Conservation (phyloP, 176 grass and related monocot species). For the bread wheat (Triticum aestivum) region DNA sequence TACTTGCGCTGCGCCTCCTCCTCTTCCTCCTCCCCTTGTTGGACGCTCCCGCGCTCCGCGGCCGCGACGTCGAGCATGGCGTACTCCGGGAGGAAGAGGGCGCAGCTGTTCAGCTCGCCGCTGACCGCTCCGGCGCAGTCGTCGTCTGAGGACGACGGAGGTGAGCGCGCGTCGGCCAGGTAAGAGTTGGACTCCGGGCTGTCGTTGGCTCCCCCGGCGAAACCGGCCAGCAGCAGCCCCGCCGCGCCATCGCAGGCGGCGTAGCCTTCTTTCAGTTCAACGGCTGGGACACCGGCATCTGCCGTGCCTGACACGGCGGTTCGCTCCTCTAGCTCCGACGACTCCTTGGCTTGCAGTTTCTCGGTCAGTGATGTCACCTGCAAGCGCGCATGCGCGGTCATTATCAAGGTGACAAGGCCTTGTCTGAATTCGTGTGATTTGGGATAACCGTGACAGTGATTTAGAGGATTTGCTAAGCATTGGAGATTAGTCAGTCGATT, state of each 20-base stretch:
- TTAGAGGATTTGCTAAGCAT: background rate
- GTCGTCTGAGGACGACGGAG: slow-evolving; percentile 50
- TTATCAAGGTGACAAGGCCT: background rate
- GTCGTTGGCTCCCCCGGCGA: slow-evolving; percentile 22
- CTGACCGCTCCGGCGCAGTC: slow-evolving; percentile 26
- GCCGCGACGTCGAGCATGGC: background rate
- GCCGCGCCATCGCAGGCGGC: background rate
- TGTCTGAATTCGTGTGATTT: background rate
- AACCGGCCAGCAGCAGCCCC: background rate
- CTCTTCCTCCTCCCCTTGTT: background rate
- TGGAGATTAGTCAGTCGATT: background rate
- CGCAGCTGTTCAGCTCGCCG: slow-evolving; percentile 25
- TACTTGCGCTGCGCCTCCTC: background rate
- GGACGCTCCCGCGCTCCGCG: background rate
- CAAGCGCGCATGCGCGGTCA: background rate
- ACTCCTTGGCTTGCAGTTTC: slow-evolving; percentile 54
- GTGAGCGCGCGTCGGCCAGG: slow-evolving; percentile 38
- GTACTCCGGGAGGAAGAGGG: slow-evolving; percentile 41
- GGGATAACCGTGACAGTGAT: background rate
- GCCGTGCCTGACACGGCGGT: background rate
- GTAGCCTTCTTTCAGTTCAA: too few species aligned
- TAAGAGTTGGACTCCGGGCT: slow-evolving; percentile 57
- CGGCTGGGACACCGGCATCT: background rate
- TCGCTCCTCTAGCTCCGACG: slow-evolving; percentile 12
- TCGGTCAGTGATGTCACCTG: slow-evolving; percentile 70